Evolutionary conservation across 2,329 filamentous ascomycete genomes (phyloP), one percentile per base, ranked within the genome.

Genomic region (Pyrenophora tritici-repentis): DNA sequence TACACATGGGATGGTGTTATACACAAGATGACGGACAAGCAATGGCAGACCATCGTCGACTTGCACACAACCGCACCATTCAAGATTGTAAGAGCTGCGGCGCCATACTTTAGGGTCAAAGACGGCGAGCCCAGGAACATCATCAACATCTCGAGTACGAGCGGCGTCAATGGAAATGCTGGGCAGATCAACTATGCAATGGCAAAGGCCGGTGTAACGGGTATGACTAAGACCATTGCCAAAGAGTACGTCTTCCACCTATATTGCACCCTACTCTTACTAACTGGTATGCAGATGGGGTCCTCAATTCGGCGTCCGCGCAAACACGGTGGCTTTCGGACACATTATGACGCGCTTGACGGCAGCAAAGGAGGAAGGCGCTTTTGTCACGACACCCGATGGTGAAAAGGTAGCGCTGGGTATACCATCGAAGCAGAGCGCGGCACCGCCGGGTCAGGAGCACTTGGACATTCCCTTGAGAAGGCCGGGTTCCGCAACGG

Each of bases 1-100:
- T 95, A 90, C 76, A 96, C 91, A 1, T 96, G 91, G 90, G 91
- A 96, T 73, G 91, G 88, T 6, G 90, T 95, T 33, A 91, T 95
- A 61, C 90, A 95, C 80, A 95, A 94, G 81, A 93, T 91, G 80
- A 89, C 86, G 13, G 90, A 95, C 79, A 90, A 90, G 78, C 90
- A 95, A 80, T 95, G 90, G 90, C 88, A 94, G 56, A 91, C 88
- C 42, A 96, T 96, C 72, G 77, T 96, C 24, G 85, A 87, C 17
- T 81, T 96, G 40, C 91, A 96, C 80, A 86, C 83, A 70, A 94
- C 90, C 10, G 90, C 89, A 2, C 91, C 91, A 9, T 96, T 96
- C 81, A 87, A 87, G 71, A 86, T 96, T 45, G 79, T 94, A 55
- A 65, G 91, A 47, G 86, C 86, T 38, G 90, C 90, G 1, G 88